These are phyloP conservation scores for Trematosphaeria pertusa DNA, from an alignment of 2,329 filamentous ascomycete species.

Conservation along the genomic window DNA sequence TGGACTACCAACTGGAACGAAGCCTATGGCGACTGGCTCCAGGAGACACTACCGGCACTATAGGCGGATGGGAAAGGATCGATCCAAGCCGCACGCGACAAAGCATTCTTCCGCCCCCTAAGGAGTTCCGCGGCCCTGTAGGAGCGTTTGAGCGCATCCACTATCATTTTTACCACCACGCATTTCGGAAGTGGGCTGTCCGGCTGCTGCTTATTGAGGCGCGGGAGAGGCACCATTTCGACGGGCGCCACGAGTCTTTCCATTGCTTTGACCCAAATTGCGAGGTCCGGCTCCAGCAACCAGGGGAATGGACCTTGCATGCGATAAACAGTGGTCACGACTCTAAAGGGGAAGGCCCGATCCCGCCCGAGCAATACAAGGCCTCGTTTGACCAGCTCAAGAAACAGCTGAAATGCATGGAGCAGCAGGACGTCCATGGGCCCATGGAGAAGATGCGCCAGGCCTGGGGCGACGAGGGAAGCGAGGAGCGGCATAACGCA, in stretches of 20 bases:
- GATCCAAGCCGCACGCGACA: slow-evolving; percentile 1
- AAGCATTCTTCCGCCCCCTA: slow-evolving; percentile 14
- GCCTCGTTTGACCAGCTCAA: slow-evolving; percentile 1
- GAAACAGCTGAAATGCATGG: not conserved
- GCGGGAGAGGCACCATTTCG: slow-evolving; percentile 4
- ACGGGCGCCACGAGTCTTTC: slow-evolving; percentile 6
- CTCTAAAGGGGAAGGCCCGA: no score
- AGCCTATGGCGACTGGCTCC: slow-evolving; percentile 9
- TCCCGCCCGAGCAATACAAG: slow-evolving; percentile 1
- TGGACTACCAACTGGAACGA: slow-evolving; percentile 6
- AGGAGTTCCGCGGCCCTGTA: slow-evolving; percentile 11
- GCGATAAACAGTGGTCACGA: not conserved
- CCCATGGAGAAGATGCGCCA: not conserved
- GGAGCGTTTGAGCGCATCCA: slow-evolving; percentile 4
- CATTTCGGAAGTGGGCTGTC: not conserved
- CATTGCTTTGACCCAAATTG: slow-evolving; percentile 2
- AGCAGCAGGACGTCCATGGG: not conserved
- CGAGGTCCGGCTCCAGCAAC: slow-evolving; percentile 7
- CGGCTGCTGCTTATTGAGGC: not conserved
- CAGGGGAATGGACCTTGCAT: slow-evolving; percentile 5
- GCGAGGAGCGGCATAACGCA: slow-evolving; percentile 2
- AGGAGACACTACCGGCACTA: not conserved
- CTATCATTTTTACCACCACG: not conserved
- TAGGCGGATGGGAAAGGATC: slow-evolving; percentile 1
- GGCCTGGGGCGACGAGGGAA: not conserved